A percentile compares a stretch with the other conserved stretches of the same genome.
Conservation (phyloP, 129 eudicot genomes). For the Smallanthus sonchifolius region DNA sequence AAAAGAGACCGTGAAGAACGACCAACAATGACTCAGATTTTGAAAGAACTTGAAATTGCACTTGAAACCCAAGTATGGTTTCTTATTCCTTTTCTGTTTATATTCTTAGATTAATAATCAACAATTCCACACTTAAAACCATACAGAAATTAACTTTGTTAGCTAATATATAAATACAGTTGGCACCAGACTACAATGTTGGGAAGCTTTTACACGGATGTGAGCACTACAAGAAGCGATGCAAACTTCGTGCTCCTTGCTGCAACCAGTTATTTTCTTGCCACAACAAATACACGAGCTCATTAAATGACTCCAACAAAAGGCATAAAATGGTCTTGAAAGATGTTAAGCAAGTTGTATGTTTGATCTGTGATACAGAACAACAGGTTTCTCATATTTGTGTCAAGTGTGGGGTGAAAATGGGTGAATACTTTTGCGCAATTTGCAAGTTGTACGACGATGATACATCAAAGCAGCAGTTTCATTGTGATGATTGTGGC, state of each 20-base stretch:
- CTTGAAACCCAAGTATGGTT: slow-evolving; percentile 5
- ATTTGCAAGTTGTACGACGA: slow-evolving; percentile 73
- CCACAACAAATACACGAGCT: slow-evolving; percentile 54
- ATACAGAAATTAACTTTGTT: neutral
- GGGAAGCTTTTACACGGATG: slow-evolving; percentile 33
- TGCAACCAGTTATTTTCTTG: slow-evolving; percentile 60
- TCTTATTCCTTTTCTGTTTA: neutral
- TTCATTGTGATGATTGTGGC: slow-evolving; percentile 73
- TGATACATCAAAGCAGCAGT: slow-evolving; percentile 48
- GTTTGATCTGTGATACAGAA: slow-evolving; percentile 62
- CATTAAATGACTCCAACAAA: slow-evolving; percentile 45
- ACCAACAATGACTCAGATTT: neutral
- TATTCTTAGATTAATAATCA: neutral
- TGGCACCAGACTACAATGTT: neutral
- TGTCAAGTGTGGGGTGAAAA: slow-evolving; percentile 56
- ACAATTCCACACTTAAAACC: neutral
- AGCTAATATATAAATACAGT: neutral
- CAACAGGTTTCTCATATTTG: slow-evolving; percentile 62
- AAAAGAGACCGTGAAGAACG: neutral
- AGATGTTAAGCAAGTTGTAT: slow-evolving; percentile 65
- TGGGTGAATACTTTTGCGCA: slow-evolving; percentile 72
- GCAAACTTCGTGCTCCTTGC: slow-evolving; percentile 70
- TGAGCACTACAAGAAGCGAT: slow-evolving; percentile 69
- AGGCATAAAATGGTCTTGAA: slow-evolving; percentile 65
- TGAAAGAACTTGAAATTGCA: slow-evolving; percentile 8